Conservation (phyloP, 148 eudicot species). For the Simmondsia chinensis region DNA sequence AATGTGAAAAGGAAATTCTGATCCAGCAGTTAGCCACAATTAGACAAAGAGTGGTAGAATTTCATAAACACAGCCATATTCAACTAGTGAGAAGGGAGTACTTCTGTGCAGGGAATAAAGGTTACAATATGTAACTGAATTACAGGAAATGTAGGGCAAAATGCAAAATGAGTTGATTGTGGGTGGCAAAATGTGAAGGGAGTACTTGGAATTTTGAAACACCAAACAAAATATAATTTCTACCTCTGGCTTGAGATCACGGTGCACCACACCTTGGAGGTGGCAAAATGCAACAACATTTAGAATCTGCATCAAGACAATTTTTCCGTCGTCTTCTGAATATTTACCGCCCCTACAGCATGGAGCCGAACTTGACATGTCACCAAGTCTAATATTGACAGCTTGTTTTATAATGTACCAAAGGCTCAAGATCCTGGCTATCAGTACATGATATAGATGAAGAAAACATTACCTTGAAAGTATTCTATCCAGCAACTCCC, state of each 20-base stretch:
- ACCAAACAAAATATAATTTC: neutral
- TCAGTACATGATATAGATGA: neutral
- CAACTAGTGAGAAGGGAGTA: too few relatives aligned
- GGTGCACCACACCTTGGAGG: conserved; percentile 97
- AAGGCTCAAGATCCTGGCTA: too few relatives aligned
- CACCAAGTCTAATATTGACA: too few relatives aligned
- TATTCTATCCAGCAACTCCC: conserved; percentile 88
- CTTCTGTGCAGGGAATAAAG: too few relatives aligned
- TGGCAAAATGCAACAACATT: conserved; percentile 88
- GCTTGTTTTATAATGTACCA: too few relatives aligned
- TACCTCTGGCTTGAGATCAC: conserved; percentile 99
- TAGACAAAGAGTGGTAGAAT: too few relatives aligned
- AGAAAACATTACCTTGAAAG: conserved; percentile 55
- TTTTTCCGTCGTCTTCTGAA: conserved; percentile 89
- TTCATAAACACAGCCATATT: too few relatives aligned
- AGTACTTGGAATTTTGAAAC: neutral
- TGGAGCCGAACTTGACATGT: neutral
- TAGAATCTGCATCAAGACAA: conserved; percentile 66
- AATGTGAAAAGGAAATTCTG: conserved; percentile 89
- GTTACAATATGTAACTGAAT: too few relatives aligned
- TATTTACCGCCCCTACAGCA: conserved; percentile 81
- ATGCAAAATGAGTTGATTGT: too few relatives aligned
- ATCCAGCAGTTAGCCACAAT: conserved; percentile 16
- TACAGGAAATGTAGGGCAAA: too few relatives aligned
- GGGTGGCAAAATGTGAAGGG: neutral